These are phyloP conservation scores for Hyphopichia wangnamkhiaoensis DNA, from an alignment of 1,139 yeast genomes.

Conservation along the genomic window DNA sequence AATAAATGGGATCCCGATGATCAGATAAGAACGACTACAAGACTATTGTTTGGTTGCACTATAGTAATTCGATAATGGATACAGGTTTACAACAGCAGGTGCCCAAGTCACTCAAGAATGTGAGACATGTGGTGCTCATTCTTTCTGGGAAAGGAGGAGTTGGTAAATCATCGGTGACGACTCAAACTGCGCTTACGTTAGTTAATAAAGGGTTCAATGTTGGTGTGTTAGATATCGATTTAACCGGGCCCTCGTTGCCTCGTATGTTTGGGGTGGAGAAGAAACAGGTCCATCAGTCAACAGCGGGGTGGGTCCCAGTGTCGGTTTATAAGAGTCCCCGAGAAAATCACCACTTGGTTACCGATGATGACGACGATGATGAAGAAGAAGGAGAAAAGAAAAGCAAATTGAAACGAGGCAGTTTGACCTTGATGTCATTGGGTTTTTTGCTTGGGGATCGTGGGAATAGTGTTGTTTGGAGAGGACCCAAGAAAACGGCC, in stretches of 20 bases:
- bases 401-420: conserved; percentile 30
- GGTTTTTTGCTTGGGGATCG: conserved; percentile 84
- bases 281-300: conserved; percentile 76
- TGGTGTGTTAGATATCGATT: conserved; percentile 91
- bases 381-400: conserved; percentile 34
- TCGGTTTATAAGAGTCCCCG: conserved; percentile 24
- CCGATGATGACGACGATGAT: conserved; percentile 7
- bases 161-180: conserved; percentile 93
- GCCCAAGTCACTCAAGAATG: conserved; percentile 57
- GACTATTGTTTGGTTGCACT: too few relatives aligned
- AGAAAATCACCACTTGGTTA: not conserved
- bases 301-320: conserved; percentile 93
- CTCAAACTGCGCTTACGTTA: conserved; percentile 83
- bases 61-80: too few relatives aligned
- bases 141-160: conserved; percentile 62
- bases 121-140: conserved; percentile 63
- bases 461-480: conserved; percentile 93
- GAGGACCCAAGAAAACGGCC: conserved; percentile 98
- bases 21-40: too few relatives aligned
- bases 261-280: conserved; percentile 92
- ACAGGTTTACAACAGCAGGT: conserved; percentile 20
- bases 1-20: too few relatives aligned
- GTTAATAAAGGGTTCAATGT: conserved; percentile 72
- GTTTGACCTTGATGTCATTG: conserved; percentile 73
- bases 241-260: conserved; percentile 96